Base-by-base conservation (phyloP, 805 yeast species). In the Hyphopichia homilentoma region DNA sequence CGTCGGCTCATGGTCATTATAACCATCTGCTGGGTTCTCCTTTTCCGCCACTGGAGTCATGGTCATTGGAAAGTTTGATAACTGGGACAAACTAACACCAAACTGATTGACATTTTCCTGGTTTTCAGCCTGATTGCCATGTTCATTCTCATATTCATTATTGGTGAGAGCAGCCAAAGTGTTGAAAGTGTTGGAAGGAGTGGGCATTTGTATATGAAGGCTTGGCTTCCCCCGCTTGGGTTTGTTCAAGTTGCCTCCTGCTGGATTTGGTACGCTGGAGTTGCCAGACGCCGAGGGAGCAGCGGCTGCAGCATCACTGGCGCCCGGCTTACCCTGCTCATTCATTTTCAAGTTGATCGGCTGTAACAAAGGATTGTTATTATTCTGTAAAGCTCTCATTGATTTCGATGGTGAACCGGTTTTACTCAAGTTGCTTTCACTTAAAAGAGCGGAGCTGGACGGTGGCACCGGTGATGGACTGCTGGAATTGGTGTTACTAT, bases 11-110 rank as follows among this genome's bases (percentile, higher is more conserved):
- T 8, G 32, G 12, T 42, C 46, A 9, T 40, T 42, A 4, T 34
- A 36, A 4, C 32, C 36, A 8, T 38, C 35, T 12, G 33, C 34
- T 13, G 30, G 22, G 16, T 40, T 38, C 18, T 65, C 69, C 34
- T 55, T 79, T 44, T 84, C 94, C 2, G 85, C 72, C 4, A 84
- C 77, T 2, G 93, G 94, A 0, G 94, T 84, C 93, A 84, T 84
- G 0, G 85, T 75, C 45, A 79, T 61, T 1, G 85, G 79, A 3
- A 73, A 52, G 34, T 61, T 57, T 6, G 70, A 62, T 3, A 73
- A 66, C 20, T 68, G 70, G 11, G 72, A 57, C 1, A 79, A 71
- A 50, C 77, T 70, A 46, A 79, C 67, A 31, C 89, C 84, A 65
- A 79, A 79, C 48, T 84, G 84, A 52, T 82, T 78, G 27, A 81